A percentile compares a stretch with the other conserved stretches of the same genome.
phyloP scores from a whole-genome alignment of 31 red algal species.

The Odonthalia washingtoniensis region DNA sequence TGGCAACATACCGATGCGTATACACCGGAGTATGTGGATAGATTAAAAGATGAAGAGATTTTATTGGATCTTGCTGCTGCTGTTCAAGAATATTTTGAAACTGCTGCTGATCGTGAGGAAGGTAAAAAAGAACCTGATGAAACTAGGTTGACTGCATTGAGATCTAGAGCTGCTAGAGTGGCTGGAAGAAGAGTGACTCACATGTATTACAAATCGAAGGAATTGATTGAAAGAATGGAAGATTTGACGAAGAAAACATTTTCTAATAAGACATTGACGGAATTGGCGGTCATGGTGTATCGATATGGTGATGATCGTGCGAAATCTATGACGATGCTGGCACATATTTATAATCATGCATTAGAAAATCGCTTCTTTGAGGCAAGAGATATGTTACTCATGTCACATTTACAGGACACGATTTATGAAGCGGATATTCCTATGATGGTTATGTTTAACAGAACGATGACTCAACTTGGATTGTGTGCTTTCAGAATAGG shows the following conservation, averaged over 20 bases:
- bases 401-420: constrained; percentile 97
- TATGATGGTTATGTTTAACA: constrained; percentile 95
- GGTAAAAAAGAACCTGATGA: constrained; percentile 53
- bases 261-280: constrained; percentile 65
- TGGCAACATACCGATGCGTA: constrained; percentile 91
- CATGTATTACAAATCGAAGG: constrained; percentile 75
- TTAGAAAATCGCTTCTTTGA: constrained; percentile 90
- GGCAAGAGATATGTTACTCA: constrained; percentile 94
- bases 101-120: constrained; percentile 61
- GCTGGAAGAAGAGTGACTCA: constrained; percentile 83
- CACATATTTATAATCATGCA: constrained; percentile 98
- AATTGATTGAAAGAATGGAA: constrained; percentile 57
- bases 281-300: constrained; percentile 91
- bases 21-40: constrained; percentile 91
- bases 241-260: constrained; percentile 45
- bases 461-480: constrained; percentile 97
- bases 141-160: constrained; percentile 48
- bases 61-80: constrained; percentile 79
- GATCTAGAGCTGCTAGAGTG: constrained; percentile 55
- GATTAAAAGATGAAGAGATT: constrained; percentile 79
- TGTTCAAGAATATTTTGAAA: constrained; percentile 88
- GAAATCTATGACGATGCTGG: constrained; percentile 93
- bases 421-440: constrained; percentile 81
- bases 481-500: constrained; percentile 96
- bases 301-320: constrained; percentile 92